Percentiles rank a stretch among this genome's conserved stretches.
These are phyloP conservation scores for Gossypium lobatum DNA, from an alignment of 441 rosid genomes.

Conservation along the genomic window DNA sequence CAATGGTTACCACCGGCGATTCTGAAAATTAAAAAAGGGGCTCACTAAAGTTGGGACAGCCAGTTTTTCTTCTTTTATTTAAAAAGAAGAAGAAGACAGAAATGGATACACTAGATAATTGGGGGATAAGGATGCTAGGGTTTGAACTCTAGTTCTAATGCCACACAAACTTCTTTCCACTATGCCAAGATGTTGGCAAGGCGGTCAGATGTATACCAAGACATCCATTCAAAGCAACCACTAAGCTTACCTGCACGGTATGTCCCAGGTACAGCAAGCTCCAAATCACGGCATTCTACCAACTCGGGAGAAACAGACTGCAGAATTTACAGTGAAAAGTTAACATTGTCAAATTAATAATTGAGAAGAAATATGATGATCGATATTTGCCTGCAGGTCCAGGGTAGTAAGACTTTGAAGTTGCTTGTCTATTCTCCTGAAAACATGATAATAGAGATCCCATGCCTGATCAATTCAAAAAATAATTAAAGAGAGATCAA, in stretches of 20 bases:
- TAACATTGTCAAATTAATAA: constrained; percentile 15
- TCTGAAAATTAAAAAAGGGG: constrained; percentile 37
- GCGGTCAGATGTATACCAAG: constrained; percentile 5
- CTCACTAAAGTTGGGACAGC: constrained; percentile 5
- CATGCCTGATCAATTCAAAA: constrained; percentile 68
- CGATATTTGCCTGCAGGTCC: constrained; percentile 75
- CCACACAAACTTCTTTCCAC: too few species aligned
- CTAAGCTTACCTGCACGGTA: constrained; percentile 72
- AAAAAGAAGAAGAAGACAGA: too few species aligned
- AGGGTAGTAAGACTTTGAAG: constrained; percentile 86
- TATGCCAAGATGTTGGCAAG: too few species aligned
- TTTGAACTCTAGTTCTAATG: too few species aligned
- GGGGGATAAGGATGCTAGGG: too few species aligned
- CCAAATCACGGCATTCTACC: constrained; percentile 78
- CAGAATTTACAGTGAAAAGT: constrained; percentile 23
- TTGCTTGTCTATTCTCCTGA: constrained; percentile 94
- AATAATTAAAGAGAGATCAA: constrained; percentile 13
- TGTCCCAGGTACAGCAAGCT: constrained; percentile 99
- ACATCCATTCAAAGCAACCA: neutral
- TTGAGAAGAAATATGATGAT: constrained; percentile 6
- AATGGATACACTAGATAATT: too few species aligned
- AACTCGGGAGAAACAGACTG: constrained; percentile 98
- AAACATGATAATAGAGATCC: constrained; percentile 97
- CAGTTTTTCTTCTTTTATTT: too few species aligned
- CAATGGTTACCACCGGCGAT: constrained; percentile 78